phyloP scores from a whole-genome alignment of 371 early-diverging fungal species.

The Actinomortierella wolfii region DNA sequence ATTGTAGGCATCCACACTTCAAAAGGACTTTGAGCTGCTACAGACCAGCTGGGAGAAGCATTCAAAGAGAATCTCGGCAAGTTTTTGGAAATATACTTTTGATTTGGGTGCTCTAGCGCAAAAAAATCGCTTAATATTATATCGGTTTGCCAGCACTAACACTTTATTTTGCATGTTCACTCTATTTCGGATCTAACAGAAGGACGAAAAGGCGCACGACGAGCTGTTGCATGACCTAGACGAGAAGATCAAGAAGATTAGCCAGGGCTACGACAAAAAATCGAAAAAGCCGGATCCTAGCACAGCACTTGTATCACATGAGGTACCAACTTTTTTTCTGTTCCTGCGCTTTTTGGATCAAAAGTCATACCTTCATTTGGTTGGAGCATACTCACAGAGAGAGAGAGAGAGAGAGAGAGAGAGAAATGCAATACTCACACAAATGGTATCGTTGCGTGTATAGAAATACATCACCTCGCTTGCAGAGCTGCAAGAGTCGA shows the following conservation, averaged over 20 bases:
- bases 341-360: too few relatives aligned
- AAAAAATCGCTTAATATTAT: too few relatives aligned
- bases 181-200: constrained; percentile 9
- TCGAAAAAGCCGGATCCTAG: constrained; percentile 40
- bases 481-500: constrained; percentile 41
- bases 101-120: too few relatives aligned
- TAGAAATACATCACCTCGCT: constrained; percentile 45
- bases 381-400: too few relatives aligned
- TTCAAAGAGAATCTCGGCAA: constrained; percentile 38
- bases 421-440: too few relatives aligned
- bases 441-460: too few relatives aligned
- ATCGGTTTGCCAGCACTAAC: too few relatives aligned
- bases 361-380: too few relatives aligned
- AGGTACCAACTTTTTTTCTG: constrained; percentile 14
- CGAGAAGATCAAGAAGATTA: constrained; percentile 43
- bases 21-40: constrained; percentile 43
- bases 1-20: constrained; percentile 29
- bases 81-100: too few relatives aligned
- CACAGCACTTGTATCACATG: constrained; percentile 39
- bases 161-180: neutral
- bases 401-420: too few relatives aligned
- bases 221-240: constrained; percentile 39
- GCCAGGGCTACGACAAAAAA: constrained; percentile 33
- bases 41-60: constrained; percentile 45
- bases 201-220: constrained; percentile 43